Base-by-base conservation (phyloP, 1,284 basidiomycete genomes). In the Tilletia indica region DNA sequence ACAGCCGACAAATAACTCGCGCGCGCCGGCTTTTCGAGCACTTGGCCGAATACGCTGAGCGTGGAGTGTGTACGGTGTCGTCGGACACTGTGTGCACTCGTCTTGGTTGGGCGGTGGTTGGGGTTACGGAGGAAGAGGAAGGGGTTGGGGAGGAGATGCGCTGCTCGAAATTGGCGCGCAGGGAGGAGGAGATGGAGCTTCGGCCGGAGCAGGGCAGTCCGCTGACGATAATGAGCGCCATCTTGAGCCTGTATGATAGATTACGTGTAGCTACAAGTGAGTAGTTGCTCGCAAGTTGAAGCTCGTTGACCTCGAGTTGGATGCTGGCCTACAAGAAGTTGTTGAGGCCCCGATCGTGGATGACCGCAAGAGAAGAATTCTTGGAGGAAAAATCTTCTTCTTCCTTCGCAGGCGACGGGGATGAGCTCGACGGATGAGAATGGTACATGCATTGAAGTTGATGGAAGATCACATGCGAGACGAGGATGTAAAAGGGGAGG, bases 221-320 rank as follows among this genome's bases (percentile, higher is more conserved):
- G n/a, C 92, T 89, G 54, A 98, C 87, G 2, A 94, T 95, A 77
- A 99, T 87, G 69, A 98, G 88, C n/a, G 95, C 94, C 95, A 98
- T 98, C 68, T 3, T 36, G 48, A 39, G 68, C n/a, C 19, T 21
- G 54, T 8, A 34, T 34, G 19, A 11, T 19, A 11, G 42, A 45
- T 45, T 31, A 31, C 25, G 25, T 31, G 25, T 31, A 31, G 25
- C 25, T 31, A 31, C 25, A 2, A 31, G 25, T 31, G 25, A 31
- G 25, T 31, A 31, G 25, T 31, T 54, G 51, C 68, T 71, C 51
- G 67, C 54, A 14, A 51, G 25, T 42, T 67, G 51, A n/a, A 45
- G 67, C 49, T 71, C 70, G 54, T 67, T 25, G 45, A 67, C 70
- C 63, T 71, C 70, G 49, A 45, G 9, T 9, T 45, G 42, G 42